Conservation (phyloP, 305 asterid genomes). For the Solanum chacoense region DNA sequence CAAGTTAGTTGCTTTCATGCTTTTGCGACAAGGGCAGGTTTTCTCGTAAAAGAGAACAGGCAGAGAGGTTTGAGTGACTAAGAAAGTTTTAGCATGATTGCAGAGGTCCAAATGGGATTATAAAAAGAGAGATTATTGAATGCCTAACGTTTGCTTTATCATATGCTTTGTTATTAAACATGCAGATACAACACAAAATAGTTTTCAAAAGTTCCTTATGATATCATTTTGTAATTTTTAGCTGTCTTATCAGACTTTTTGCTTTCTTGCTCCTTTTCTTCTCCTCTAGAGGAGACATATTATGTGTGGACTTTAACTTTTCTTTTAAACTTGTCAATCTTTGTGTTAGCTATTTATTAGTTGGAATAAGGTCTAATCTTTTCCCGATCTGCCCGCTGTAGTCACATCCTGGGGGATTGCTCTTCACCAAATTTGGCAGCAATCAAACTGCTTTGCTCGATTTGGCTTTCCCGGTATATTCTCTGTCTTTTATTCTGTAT, state of each 20-base stretch:
- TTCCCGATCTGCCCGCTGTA: constrained; percentile 21
- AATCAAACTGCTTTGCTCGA: constrained; percentile 74
- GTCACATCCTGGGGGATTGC: constrained; percentile 77
- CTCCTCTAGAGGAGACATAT: not conserved
- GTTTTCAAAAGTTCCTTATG: not conserved
- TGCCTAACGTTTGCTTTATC: not conserved
- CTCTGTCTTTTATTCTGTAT: not conserved
- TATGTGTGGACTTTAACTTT: not conserved
- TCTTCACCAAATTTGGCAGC: constrained; percentile 75
- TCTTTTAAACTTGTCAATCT: not conserved
- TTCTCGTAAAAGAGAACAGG: not conserved
- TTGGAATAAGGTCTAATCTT: constrained; percentile 7
- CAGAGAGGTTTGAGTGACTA: not conserved
- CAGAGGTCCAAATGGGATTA: not conserved
- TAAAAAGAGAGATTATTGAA: not conserved
- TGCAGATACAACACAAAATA: not conserved
- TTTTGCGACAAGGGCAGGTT: not conserved
- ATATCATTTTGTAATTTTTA: not conserved
- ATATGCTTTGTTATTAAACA: not conserved
- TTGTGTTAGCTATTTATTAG: not conserved
- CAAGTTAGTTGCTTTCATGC: not conserved
- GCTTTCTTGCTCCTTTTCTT: not conserved
- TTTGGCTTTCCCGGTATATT: constrained; percentile 63
- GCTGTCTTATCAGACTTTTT: not conserved
- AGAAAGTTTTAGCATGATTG: not conserved